A percentile compares a stretch with the other conserved stretches of the same genome.
These are phyloP conservation scores for Triticum monococcum DNA, from an alignment of 176 grass and related monocot species.

Conservation along the genomic window DNA sequence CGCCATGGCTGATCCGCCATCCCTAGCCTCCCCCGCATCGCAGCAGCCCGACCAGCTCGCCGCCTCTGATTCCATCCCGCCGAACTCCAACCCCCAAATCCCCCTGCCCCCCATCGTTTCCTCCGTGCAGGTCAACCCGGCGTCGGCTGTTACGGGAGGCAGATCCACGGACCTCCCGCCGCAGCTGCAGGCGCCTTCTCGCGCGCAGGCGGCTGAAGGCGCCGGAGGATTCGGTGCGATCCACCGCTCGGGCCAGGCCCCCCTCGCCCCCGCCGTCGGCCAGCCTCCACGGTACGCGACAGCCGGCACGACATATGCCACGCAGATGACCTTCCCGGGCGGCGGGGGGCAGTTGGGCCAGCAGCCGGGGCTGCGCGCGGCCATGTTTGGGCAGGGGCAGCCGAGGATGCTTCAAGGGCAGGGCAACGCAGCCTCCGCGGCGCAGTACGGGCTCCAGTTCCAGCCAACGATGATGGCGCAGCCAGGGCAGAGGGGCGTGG, in stretches of 20 bases:
- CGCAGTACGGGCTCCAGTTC: conserved; percentile 3
- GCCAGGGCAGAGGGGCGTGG: conserved; percentile 71
- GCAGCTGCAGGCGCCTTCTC: conserved; percentile 4
- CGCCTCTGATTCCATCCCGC: neutral
- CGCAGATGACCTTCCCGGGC: neutral
- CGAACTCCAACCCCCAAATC: conserved; percentile 3
- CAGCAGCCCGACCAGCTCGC: neutral
- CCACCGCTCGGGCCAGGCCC: neutral
- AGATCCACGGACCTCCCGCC: neutral
- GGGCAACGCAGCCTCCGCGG: neutral
- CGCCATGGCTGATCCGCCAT: conserved; percentile 9
- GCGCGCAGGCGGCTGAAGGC: neutral
- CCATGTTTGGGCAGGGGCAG: neutral
- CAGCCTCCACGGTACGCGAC: neutral
- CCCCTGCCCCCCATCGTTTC: neutral
- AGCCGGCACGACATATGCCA: neutral
- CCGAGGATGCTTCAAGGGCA: neutral
- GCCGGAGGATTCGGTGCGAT: neutral
- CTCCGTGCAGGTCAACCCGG: neutral
- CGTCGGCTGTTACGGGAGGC: neutral
- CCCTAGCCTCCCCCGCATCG: neutral
- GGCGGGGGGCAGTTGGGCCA: neutral
- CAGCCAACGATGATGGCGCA: conserved; percentile 30
- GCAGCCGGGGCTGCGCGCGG: neutral
- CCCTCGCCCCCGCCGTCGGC: neutral